These are phyloP conservation scores for Cercis canadensis DNA, from an alignment of 306 rosid species.

Conservation along the genomic window DNA sequence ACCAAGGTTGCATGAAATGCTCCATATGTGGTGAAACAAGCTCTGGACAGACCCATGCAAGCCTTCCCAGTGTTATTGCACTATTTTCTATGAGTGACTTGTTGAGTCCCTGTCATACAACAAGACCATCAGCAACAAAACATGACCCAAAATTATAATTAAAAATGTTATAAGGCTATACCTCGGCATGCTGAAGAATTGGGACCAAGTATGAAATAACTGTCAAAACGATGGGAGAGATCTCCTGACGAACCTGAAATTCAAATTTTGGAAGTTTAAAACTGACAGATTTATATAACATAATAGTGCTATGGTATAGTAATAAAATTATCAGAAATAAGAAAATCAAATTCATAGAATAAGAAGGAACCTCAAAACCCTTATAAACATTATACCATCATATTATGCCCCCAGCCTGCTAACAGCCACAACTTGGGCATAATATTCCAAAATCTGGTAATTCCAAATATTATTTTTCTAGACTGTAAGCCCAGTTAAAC, in stretches of 20 bases:
- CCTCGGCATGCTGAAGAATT: conserved; percentile 90
- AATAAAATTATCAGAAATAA: conserved; percentile 17
- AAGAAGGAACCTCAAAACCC: conserved; percentile 4
- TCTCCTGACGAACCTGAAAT: conserved; percentile 89
- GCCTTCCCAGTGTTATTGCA: conserved; percentile 98
- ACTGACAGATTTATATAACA: conserved; percentile 9
- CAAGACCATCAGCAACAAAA: conserved; percentile 39
- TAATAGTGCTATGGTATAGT: conserved; percentile 2
- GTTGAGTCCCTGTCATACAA: conserved; percentile 70
- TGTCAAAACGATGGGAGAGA: conserved; percentile 80
- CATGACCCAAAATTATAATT: conserved; percentile 30
- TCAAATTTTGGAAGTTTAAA: conserved; percentile 14
- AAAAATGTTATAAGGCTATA: conserved; percentile 41
- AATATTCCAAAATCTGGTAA: background rate
- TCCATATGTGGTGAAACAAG: conserved; percentile 97
- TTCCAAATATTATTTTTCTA: conserved; percentile 12
- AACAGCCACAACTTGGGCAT: background rate
- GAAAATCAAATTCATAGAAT: conserved; percentile 8
- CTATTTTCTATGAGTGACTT: conserved; percentile 91
- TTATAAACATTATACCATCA: background rate
- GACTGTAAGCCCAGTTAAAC: background rate
- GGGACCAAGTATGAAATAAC: conserved; percentile 88
- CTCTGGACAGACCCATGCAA: conserved; percentile 98
- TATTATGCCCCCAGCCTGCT: background rate
- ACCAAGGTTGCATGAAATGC: conserved; percentile 97